Base-by-base conservation (phyloP, 2,329 filamentous ascomycete genomes). In the Fusarium sambucinum region DNA sequence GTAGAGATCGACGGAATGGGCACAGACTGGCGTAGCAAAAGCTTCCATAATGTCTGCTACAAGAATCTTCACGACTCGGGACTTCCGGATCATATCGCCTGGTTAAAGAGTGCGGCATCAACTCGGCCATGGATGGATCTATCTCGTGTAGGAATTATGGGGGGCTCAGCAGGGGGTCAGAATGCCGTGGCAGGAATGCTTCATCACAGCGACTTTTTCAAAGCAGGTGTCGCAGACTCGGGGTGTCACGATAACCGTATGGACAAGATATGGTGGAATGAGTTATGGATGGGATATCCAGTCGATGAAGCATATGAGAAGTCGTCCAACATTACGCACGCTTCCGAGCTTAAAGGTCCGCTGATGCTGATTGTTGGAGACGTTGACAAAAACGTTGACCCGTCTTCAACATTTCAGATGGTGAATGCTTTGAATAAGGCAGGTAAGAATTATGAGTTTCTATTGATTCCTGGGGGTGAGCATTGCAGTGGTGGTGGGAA, bases 161-260 rank as follows among this genome's bases (percentile, higher is more conserved):
- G 76, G 5, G 61, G 50, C 14, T 78, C 76, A 13, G 72, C 76
- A 4, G 76, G 76, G 25, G 76, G 76, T 3, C 75, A 77, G 30
- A 78, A 63, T 40, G 71, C 75, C 1, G 70, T 63, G 2, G 71
- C 68, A 13, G 76, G 65, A 1, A 64, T 78, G 37, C 50, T 78
- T 9, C 72, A 74, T 37, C 73, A 76, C 45, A 45, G 61, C 19
- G 66, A 69, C 37, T 77, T 78, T 32, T 77, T 76, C 53, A 75
- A 67, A 37, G 75, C 68, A 1, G 76, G 73, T 0, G 60, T 69
- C 6, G 71, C 76, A 14, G 69, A 75, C 41, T 70, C 72, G 11
- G 76, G 76, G 3, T 75, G 71, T 7, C 75, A 77, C 50, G 75
- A 78, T 21, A 77, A 77, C 19, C 73, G 76, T 3, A 72, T 78